Evolutionary conservation across 2,329 filamentous ascomycete genomes (phyloP).

Genomic region (Botrytis pseudocinerea): DNA sequence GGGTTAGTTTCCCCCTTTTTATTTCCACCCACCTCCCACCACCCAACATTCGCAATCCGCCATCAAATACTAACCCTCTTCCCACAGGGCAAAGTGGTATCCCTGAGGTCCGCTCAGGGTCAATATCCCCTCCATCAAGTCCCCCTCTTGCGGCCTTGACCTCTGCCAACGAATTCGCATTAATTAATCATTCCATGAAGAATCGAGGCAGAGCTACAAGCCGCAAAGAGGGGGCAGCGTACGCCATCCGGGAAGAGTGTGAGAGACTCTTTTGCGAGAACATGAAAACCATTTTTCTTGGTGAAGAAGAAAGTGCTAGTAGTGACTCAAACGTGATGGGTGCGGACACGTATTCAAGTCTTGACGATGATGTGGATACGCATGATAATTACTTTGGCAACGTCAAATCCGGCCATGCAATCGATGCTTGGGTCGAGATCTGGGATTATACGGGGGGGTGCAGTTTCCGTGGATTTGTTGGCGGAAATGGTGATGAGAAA

Average conservation of each 20-base stretch:
- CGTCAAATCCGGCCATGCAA: slow-evolving; percentile 30
- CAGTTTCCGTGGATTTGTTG: slow-evolving; percentile 83
- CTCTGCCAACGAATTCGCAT: slow-evolving; percentile 65
- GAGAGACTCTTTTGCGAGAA: slow-evolving; percentile 99
- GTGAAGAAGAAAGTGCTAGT: slow-evolving; percentile 82
- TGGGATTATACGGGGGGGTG: slow-evolving; percentile 78
- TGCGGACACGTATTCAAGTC: slow-evolving; percentile 59
- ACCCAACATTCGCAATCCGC: not conserved
- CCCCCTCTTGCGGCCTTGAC: slow-evolving; percentile 81
- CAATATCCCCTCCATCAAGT: slow-evolving; percentile 81
- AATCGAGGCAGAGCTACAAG: slow-evolving; percentile 42
- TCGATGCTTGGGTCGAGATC: slow-evolving; percentile 42
- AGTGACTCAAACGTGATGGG: slow-evolving; percentile 85
- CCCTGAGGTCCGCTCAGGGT: slow-evolving; percentile 72
- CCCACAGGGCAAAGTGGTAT: slow-evolving; percentile 82
- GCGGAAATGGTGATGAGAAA: slow-evolving; percentile 67
- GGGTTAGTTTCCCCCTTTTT: slow-evolving; percentile 51
- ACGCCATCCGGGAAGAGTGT: slow-evolving; percentile 98
- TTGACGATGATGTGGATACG: slow-evolving; percentile 36
- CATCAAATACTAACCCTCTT: slow-evolving; percentile 30
- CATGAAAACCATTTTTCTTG: slow-evolving; percentile 90
- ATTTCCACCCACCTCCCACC: not conserved
- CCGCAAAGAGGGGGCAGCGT: slow-evolving; percentile 87
- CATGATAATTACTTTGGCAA: slow-evolving; percentile 35
- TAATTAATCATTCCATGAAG: slow-evolving; percentile 51